Base-by-base conservation (phyloP, 2,329 filamentous ascomycete genomes). In the Cytospora paraplurivora region DNA sequence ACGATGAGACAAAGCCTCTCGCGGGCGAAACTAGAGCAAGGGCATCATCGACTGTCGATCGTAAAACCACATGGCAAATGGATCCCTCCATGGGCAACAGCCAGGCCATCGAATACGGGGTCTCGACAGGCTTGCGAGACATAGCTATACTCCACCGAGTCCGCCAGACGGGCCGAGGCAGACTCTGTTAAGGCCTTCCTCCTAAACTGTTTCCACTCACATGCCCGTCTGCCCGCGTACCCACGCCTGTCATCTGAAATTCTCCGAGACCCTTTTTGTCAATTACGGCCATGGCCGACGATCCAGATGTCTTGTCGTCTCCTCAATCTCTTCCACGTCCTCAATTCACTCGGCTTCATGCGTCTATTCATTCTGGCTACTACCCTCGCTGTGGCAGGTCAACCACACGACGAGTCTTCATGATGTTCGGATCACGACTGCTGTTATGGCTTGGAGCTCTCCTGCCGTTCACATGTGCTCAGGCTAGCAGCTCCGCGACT, bases 381-480 rank as follows among this genome's bases (percentile, higher is more conserved):
- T 27, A 27, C 27, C 27, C 51, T 11, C 19, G n/a, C 44, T 47
- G 38, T 21, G 59, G 52, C 38, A 55, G n/a, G 17, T 37, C 51
- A 61, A 61, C 52, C 4, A 21, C 33, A 55, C 51, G 13, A 52
- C 53, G 38, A 33, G 4, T 50, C 38, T 33, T 60, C 27, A 49
- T 32, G 32, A 65, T 65, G 63, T 54, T 56, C 34, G 19, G 35
- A 44, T 55, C 52, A 34, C 56, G 55, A 34, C 54, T 56, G 27
- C 21, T 65, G 12, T 50, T 58, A 15, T 33, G 47, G 56, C 27
- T 59, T 35, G 32, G 34, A 33, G 19, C 56, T 15, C 37, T 56
- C 19, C 32, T 65, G 13, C 34, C 63, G 15, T 38, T 56, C n/a
- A 52, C 38, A 10, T 34, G 19, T 27, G 63, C 34, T 11, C 56